Conservation (phyloP, 108 stramenopile genomes). For the Nannochloropsis granulata region DNA sequence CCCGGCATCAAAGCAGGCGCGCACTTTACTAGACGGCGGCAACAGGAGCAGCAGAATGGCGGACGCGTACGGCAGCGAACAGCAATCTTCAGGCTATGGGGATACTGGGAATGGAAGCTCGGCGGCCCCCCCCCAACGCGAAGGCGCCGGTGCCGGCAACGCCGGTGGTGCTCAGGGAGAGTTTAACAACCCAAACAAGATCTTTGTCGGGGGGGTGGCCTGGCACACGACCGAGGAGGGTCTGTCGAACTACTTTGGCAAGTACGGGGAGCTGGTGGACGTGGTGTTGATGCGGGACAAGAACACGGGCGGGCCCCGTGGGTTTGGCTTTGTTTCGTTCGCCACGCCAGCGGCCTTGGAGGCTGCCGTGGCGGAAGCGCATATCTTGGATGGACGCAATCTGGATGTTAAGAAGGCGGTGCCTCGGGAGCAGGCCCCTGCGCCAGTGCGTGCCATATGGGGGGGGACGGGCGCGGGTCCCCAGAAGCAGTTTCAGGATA, state of each 20-base stretch:
- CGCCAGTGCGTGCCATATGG: not conserved
- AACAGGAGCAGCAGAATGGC: not conserved
- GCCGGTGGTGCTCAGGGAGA: not conserved
- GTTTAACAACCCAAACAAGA: constrained; percentile 8
- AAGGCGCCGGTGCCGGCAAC: not conserved
- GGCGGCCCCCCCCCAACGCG: not conserved
- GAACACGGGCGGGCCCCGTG: constrained; percentile 39
- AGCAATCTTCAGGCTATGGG: no score
- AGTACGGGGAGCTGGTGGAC: constrained; percentile 34
- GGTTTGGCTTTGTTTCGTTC: constrained; percentile 42
- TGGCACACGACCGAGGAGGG: constrained; percentile 42
- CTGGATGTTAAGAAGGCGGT: constrained; percentile 45
- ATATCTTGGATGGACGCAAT: constrained; percentile 42
- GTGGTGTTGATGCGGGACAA: constrained; percentile 42
- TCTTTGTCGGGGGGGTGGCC: constrained; percentile 39
- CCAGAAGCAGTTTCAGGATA: not conserved
- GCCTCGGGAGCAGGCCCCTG: constrained; percentile 38
- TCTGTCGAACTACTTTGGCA: constrained; percentile 34
- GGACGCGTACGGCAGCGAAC: not conserved
- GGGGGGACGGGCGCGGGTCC: not conserved
- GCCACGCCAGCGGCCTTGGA: constrained; percentile 15
- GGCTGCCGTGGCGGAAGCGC: constrained; percentile 11
- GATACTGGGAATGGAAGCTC: no score
- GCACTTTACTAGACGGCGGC: no score
- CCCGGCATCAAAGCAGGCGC: no score